These are phyloP conservation scores for Avicennia marina DNA, from an alignment of 257 asterid genomes.

Conservation along the genomic window DNA sequence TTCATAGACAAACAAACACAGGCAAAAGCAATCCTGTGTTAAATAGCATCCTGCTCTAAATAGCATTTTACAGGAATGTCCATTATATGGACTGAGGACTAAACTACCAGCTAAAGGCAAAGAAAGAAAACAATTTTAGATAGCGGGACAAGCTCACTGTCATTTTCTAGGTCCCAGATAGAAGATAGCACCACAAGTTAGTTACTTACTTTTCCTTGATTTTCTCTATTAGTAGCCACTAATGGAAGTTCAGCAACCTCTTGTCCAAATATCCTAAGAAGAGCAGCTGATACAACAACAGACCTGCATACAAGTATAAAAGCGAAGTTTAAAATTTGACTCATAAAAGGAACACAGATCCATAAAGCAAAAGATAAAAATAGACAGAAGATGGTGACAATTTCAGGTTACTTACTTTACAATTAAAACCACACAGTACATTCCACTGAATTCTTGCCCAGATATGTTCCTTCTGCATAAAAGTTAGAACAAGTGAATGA, in stretches of 20 bases:
- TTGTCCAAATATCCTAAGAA: conserved; percentile 80
- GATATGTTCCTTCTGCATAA: conserved; percentile 90
- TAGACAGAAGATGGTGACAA: neutral
- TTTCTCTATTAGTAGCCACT: conserved; percentile 82
- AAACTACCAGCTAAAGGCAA: too few relatives aligned
- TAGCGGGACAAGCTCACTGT: neutral
- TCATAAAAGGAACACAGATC: neutral
- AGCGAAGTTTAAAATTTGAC: neutral
- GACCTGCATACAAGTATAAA: conserved; percentile 45
- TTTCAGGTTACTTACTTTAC: conserved; percentile 69
- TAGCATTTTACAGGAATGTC: too few relatives aligned
- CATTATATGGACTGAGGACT: too few relatives aligned
- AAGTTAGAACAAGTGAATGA: conserved; percentile 3
- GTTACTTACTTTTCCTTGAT: conserved; percentile 85
- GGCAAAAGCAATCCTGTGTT: too few relatives aligned
- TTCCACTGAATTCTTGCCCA: conserved; percentile 99
- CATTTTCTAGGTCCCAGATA: too few relatives aligned
- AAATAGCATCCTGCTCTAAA: too few relatives aligned
- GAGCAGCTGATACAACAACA: conserved; percentile 92
- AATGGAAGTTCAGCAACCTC: conserved; percentile 98
- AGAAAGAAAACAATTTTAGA: neutral
- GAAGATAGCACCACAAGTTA: neutral
- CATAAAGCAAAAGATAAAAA: neutral
- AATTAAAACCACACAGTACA: conserved; percentile 83
- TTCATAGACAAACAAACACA: too few relatives aligned